Base-by-base conservation (phyloP, 306 rosid species). In the Purshia tridentata region DNA sequence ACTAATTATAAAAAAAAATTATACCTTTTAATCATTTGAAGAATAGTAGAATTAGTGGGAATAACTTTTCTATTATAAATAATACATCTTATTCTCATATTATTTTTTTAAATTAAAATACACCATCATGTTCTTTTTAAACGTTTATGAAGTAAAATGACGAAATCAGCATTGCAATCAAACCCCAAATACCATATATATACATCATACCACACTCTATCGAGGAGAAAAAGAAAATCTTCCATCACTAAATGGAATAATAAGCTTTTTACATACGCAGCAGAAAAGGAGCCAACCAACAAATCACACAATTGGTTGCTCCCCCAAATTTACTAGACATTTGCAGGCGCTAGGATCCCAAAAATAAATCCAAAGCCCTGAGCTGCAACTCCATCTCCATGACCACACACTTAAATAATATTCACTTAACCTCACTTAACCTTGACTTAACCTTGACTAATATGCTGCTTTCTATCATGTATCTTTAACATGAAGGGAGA, bases 301-400 rank as follows among this genome's bases (percentile, higher is more conserved):
- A 64, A 12, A 29, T 20, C 58, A 55, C 10, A 23, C 45, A 62
- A 42, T 23, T 18, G 63, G n/a, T 42, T 65, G 72, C 65, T 53
- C 14, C 65, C 53, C 61, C 61, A 74, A 52, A 65, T 46, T 49
- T 6, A 53, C 61, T 2, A 53, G 37, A 72, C 19, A 78, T 16
- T 39, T 19, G 15, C 83, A 74, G 86, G 82, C 82, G 82, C 82
- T 53, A 58, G 89, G 85, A 85, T 85, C 73, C 80, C 77, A 81
- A 83, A 83, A 79, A 51, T 65, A 71, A 78, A 72, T 73, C 90
- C 86, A 52, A 19, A 9, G 41, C 72, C 89, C 88, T 78, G 72
- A 70, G 88, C 88, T 78, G 72, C 67, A 70, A 64, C 68, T 48
- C 44, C 53, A 59, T 29, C 42, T n/a, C 49, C 78, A 37, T 7